Evolutionary conservation across 208 protist species (phyloP).

Genomic region (Crithidia brevicula): DNA sequence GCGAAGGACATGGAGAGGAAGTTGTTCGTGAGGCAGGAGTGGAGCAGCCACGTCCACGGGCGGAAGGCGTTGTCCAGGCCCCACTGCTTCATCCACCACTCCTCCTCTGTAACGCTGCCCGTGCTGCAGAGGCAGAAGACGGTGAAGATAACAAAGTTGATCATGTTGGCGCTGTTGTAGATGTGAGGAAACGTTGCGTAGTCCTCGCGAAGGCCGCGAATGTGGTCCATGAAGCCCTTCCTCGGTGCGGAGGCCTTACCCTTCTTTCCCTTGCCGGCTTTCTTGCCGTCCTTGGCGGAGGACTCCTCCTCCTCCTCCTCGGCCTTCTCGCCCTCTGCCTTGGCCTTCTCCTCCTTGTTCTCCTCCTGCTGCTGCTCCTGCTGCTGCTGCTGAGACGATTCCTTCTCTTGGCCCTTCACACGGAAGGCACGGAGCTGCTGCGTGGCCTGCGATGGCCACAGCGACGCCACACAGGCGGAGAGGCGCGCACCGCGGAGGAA

Average conservation of each 20-base stretch:
- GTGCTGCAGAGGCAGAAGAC: conserved; percentile 92
- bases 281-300: conserved; percentile 18
- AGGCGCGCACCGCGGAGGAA: conserved; percentile 9
- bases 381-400: conserved; percentile 14
- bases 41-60: conserved; percentile 79
- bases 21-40: conserved; percentile 90
- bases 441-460: not conserved
- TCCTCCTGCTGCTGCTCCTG: conserved; percentile 17
- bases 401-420: conserved; percentile 16
- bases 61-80: conserved; percentile 73
- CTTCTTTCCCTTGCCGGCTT: conserved; percentile 35
- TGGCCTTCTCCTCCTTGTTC: conserved; percentile 20
- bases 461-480: not conserved
- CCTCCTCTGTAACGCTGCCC: conserved; percentile 78
- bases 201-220: conserved; percentile 71
- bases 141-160: conserved; percentile 91
- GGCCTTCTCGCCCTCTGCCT: conserved; percentile 18
- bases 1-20: conserved; percentile 90
- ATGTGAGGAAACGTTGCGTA: conserved; percentile 84
- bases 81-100: conserved; percentile 86
- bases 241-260: conserved; percentile 18
- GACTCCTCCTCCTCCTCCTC: conserved; percentile 22
- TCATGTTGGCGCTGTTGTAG: conserved; percentile 90
- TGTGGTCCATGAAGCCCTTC: conserved; percentile 61
- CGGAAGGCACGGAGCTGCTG: conserved; percentile 27